Evolutionary conservation across 2,329 filamentous ascomycete genomes (phyloP), one percentile per base, ranked within the genome.

Genomic region (Cadophora gregata): DNA sequence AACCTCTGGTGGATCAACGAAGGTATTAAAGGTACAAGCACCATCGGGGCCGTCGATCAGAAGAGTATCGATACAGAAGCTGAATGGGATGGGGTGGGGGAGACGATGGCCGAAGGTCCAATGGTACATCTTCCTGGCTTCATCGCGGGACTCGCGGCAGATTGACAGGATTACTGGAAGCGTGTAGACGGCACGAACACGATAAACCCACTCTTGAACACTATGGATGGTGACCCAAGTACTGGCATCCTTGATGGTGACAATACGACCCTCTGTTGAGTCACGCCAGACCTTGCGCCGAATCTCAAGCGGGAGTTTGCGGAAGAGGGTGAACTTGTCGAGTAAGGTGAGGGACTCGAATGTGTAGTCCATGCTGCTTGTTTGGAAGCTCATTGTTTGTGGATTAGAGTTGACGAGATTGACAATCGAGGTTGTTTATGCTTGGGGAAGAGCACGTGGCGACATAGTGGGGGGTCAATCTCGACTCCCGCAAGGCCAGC

Each of bases 31-130:
- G 1, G 27, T 59, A 12, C 42, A n/a, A 12, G 62, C 55, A n/a
- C 59, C 59, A 33, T 61, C 59, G 1, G 59, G 59, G 24, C 55
- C 45, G 29, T 64, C 62, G 53, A 64, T 59, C n/a, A 59, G 45
- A 10, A 64, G 53, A 24, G 56, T 65, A 33, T 61, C 63, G 31
- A 51, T 29, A 12, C 58, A 31, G 63, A 63, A 56, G 33, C 27
- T 36, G 53, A 63, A 59, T 29, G 24, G 59, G 38, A 65, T 60
- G 19, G 62, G 62, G 47, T 42, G 62, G 24, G 27, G 33, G 29
- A 59, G 45, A 51, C 62, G 62, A 1, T 47, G 25, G 14, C 14
- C 27, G 50, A 67, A 58, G 19, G 55, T 58, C 50, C 48, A 51
- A 9, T 61, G 47, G 59, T 67, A 66, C 36, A 56, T 59, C 7